A percentile compares a stretch with the other conserved stretches of the same genome.
Conservation (phyloP, 1,284 basidiomycete genomes). For the Moniliophthora roreri region DNA sequence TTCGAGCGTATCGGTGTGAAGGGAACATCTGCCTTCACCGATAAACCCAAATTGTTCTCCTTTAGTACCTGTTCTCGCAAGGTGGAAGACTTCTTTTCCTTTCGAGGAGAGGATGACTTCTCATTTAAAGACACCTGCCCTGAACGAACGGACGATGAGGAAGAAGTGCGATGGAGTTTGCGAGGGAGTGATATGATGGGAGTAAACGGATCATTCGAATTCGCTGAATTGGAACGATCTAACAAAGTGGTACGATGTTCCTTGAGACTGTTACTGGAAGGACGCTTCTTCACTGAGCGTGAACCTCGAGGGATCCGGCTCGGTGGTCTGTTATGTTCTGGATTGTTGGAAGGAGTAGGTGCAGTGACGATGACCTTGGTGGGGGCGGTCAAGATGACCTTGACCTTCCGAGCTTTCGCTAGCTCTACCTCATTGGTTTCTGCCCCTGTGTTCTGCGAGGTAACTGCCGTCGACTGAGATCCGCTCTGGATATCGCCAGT, state of each 20-base stretch:
- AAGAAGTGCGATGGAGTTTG: slow-evolving; percentile 24
- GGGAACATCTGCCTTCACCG: slow-evolving; percentile 22
- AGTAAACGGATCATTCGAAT: slow-evolving; percentile 25
- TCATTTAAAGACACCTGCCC: slow-evolving; percentile 24
- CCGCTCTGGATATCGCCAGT: background rate
- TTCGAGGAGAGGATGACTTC: slow-evolving; percentile 29
- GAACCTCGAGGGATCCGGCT: slow-evolving; percentile 41
- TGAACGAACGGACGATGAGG: slow-evolving; percentile 17
- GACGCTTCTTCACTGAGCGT: slow-evolving; percentile 29
- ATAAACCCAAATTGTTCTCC: slow-evolving; percentile 22
- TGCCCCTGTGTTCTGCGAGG: background rate
- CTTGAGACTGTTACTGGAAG: slow-evolving; percentile 19
- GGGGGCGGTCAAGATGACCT: slow-evolving; percentile 42
- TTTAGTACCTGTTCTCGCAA: slow-evolving; percentile 20
- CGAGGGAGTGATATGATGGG: slow-evolving; percentile 24
- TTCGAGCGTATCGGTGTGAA: slow-evolving; percentile 31
- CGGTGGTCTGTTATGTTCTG: slow-evolving; percentile 17
- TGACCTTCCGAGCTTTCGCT: slow-evolving; percentile 24
- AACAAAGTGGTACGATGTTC: slow-evolving; percentile 27
- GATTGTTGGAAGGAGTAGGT: slow-evolving; percentile 40
- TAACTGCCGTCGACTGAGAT: background rate
- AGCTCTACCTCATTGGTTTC: slow-evolving; percentile 6
- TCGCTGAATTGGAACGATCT: slow-evolving; percentile 29
- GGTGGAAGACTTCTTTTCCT: slow-evolving; percentile 17
- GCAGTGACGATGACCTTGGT: slow-evolving; percentile 50